These are phyloP conservation scores for Metschnikowia chrysomelidarum DNA, from an alignment of 805 yeast species.

Conservation along the genomic window DNA sequence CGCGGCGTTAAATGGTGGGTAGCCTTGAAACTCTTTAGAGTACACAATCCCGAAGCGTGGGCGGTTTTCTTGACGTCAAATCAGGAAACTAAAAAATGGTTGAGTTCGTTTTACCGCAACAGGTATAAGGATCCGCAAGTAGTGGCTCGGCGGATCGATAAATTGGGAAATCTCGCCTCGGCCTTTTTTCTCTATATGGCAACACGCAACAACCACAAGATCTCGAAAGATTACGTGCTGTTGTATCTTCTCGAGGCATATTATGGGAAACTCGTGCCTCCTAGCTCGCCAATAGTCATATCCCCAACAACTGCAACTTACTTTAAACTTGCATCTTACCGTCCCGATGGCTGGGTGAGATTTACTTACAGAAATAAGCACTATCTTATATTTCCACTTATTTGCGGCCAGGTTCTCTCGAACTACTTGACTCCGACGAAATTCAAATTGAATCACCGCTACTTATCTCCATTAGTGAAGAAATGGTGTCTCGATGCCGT, in stretches of 20 bases:
- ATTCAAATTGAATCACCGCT: conserved; percentile 34
- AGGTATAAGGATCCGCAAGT: conserved; percentile 12
- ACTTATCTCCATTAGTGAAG: conserved; percentile 33
- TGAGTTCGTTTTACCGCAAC: conserved; percentile 1
- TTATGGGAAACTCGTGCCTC: conserved; percentile 32
- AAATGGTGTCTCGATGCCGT: conserved; percentile 36
- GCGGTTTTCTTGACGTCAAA: conserved; percentile 33
- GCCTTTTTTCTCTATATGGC: conserved; percentile 28
- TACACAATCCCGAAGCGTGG: conserved; percentile 27
- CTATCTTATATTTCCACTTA: conserved; percentile 31
- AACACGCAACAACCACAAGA: conserved; percentile 20
- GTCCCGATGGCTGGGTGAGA: conserved; percentile 17
- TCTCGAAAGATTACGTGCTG: conserved; percentile 40
- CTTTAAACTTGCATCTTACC: conserved; percentile 26
- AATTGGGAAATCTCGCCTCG: conserved; percentile 25
- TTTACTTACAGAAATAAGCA: conserved; percentile 31
- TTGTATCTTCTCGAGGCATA: conserved; percentile 34
- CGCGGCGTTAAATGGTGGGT: conserved; percentile 30
- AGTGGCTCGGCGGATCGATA: conserved; percentile 18
- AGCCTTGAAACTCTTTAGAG: conserved; percentile 24
- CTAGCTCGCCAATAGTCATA: conserved; percentile 29
- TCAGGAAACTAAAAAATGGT: conserved; percentile 25
- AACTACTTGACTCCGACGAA: conserved; percentile 41
- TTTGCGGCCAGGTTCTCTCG: conserved; percentile 40
- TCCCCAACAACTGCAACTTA: conserved; percentile 27